A percentile compares a stretch with the other conserved stretches of the same genome.
phyloP scores from a whole-genome alignment of 371 early-diverging fungal species.

The Mortierella sp. region DNA sequence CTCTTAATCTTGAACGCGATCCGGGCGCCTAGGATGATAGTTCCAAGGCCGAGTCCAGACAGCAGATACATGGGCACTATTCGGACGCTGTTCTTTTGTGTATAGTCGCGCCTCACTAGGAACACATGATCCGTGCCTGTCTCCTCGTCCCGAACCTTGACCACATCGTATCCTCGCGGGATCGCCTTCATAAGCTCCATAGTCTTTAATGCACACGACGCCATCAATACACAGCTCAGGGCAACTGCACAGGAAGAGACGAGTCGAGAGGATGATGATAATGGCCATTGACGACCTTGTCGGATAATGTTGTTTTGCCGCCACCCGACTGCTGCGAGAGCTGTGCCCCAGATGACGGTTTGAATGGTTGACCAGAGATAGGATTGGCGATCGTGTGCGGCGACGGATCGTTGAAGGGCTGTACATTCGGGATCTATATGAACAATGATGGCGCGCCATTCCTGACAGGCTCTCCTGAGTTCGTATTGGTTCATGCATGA shows the following conservation, averaged over 20 bases:
- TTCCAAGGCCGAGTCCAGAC: conserved; percentile 52
- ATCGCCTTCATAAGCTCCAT: conserved; percentile 35
- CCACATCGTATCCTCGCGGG: conserved; percentile 45
- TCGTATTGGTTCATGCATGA: conserved; percentile 58
- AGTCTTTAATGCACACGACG: conserved; percentile 35
- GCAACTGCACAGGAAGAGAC: conserved; percentile 25
- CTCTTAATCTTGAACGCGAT: conserved; percentile 45
- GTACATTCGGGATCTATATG: conserved; percentile 54
- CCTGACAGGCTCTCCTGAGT: conserved; percentile 47
- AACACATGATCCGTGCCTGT: conserved; percentile 36
- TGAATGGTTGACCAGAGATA: conserved; percentile 45
- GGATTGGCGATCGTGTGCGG: conserved; percentile 25
- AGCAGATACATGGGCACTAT: conserved; percentile 50
- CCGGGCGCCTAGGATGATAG: conserved; percentile 47
- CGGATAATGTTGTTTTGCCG: conserved; percentile 36
- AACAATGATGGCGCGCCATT: conserved; percentile 49
- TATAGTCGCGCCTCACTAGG: conserved; percentile 45
- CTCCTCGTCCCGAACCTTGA: conserved; percentile 31
- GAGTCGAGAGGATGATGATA: conserved; percentile 32
- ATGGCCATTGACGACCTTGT: conserved; percentile 26
- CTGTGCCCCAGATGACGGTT: conserved; percentile 34
- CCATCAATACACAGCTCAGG: conserved; percentile 24
- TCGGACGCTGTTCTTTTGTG: conserved; percentile 16
- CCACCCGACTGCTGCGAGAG: conserved; percentile 27
- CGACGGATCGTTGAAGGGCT: conserved; percentile 43